Percentiles rank a stretch among this genome's conserved stretches.
Evolutionary conservation across 2,329 filamentous ascomycete genomes (phyloP).

Genomic region (Sclerotinia glacialis): DNA sequence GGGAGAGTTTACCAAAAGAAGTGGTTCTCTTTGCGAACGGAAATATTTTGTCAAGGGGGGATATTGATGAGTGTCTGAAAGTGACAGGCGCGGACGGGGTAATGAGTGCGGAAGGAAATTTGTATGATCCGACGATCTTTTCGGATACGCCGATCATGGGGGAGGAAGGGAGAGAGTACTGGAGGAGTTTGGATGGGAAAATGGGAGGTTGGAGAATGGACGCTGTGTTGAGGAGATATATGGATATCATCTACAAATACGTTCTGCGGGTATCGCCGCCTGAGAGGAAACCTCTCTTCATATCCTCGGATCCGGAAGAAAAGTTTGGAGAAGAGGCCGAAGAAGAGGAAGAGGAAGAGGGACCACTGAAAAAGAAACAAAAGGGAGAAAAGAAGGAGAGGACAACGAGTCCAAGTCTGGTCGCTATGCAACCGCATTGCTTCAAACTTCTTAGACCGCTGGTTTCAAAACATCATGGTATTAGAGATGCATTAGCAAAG

Average conservation of each 20-base stretch:
- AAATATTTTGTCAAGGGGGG: slow-evolving; percentile 78
- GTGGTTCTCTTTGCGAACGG: slow-evolving; percentile 97
- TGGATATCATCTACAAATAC: slow-evolving; percentile 84
- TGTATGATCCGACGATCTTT: slow-evolving; percentile 90
- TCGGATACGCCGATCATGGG: slow-evolving; percentile 61
- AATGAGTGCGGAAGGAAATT: slow-evolving; percentile 94
- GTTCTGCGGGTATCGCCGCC: slow-evolving; percentile 67
- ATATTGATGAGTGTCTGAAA: slow-evolving; percentile 73
- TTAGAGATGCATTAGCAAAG: slow-evolving; percentile 78
- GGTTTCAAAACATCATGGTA: slow-evolving; percentile 73
- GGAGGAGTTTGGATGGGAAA: slow-evolving; percentile 73
- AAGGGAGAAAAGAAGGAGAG: slow-evolving; percentile 43
- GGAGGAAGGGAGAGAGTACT: slow-evolving; percentile 75
- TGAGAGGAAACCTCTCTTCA: slow-evolving; percentile 66
- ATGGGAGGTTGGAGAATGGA: slow-evolving; percentile 82
- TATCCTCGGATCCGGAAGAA: slow-evolving; percentile 50
- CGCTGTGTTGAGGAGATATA: slow-evolving; percentile 79
- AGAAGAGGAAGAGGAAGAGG: slow-evolving; percentile 36
- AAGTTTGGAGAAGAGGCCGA: slow-evolving; percentile 47
- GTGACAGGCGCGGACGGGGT: slow-evolving; percentile 87
- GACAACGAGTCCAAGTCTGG: slow-evolving; percentile 59
- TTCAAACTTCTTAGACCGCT: slow-evolving; percentile 88
- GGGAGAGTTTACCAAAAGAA: slow-evolving; percentile 78
- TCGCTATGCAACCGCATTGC: slow-evolving; percentile 83
- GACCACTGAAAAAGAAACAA: slow-evolving; percentile 43